Percentiles rank a stretch among this genome's conserved stretches.
phyloP scores from a whole-genome alignment of 2,329 filamentous ascomycete genomes.

The Sporothrix euskadiensis region DNA sequence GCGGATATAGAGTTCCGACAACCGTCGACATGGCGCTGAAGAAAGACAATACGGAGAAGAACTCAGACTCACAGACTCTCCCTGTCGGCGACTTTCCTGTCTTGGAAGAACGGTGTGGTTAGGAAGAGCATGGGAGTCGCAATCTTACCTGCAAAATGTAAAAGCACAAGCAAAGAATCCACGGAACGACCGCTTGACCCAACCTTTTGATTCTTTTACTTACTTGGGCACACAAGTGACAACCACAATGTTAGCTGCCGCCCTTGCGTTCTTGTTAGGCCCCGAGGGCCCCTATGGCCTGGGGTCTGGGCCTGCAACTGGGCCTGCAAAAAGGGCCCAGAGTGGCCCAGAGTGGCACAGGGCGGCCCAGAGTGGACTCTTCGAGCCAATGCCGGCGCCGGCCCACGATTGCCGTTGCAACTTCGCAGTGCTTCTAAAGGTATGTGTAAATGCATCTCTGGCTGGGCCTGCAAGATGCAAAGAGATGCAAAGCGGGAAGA shows the following conservation, averaged over 20 bases:
- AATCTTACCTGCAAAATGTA: neutral
- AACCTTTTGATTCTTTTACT: neutral
- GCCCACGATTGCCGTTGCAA: slow-evolving; percentile 14
- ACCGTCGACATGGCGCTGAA: neutral
- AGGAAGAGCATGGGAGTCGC: neutral
- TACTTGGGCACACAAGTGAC: neutral
- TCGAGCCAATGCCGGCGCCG: slow-evolving; percentile 11
- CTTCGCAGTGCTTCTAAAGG: neutral
- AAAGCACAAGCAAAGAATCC: neutral
- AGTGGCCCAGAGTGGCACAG: neutral
- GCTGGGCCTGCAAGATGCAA: neutral
- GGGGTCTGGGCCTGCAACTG: neutral
- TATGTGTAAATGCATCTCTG: neutral
- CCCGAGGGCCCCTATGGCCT: neutral
- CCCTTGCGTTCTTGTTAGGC: neutral
- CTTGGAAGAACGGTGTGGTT: slow-evolving; percentile 10
- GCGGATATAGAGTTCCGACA: neutral
- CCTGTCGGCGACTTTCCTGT: slow-evolving; percentile 11
- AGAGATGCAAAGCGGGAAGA: slow-evolving; percentile 7
- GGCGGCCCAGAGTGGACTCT: neutral
- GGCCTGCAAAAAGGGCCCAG: neutral
- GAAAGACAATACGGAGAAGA: neutral
- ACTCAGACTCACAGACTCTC: neutral
- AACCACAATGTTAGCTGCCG: slow-evolving; percentile 1
- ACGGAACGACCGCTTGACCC: neutral